Evolutionary conservation across 2,329 filamentous ascomycete species (phyloP), one percentile per base, ranked within the genome.

Genomic region (Cryphonectria nitschkei): DNA sequence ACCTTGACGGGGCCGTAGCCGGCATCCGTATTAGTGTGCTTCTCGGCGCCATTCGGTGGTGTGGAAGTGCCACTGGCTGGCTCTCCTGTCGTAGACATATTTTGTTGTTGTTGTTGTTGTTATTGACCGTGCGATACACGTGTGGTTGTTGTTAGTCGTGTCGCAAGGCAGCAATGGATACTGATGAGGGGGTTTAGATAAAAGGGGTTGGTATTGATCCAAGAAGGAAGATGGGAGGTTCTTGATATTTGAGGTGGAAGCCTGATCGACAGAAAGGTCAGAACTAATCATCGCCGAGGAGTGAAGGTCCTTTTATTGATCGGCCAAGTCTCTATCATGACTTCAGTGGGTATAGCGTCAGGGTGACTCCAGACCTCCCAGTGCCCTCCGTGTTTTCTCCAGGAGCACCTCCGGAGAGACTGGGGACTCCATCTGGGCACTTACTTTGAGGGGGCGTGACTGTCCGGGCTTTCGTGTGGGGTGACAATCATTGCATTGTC

Each of bases 361-460:
- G 71, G 71, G 71, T 72, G 71, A 72, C 71, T 72, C 71, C 71
- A 72, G 71, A 72, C 71, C 63, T 65, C 63, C 63, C 63, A 34
- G 43, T 32, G 5, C 46, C 56, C 69, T 72, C 71, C 71, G 71
- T 72, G 46, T 66, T 69, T 72, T 72, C 71, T 72, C 71, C 70
- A 70, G 64, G 68, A 50, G 26, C 66, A 52, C 29, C 60, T 34
- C 39, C 60, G 63, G 71, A 63, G 67, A 72, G 61, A 68, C 65
- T 70, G 68, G 71, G 68, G 71, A 72, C 41, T 52, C 52, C 68
- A 65, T 64, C 65, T 63, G 68, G 65, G 65, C 43, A 52, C 34
- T 46, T 39, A 62, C 54, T 63, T 68, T 65, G 70, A 68, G 64
- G 68, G 66, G 50, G 71, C 68, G 71, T 70, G 68, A 70, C 68